Conservation (phyloP, 352 stramenopile species). For the Pythium sukuiense region DNA sequence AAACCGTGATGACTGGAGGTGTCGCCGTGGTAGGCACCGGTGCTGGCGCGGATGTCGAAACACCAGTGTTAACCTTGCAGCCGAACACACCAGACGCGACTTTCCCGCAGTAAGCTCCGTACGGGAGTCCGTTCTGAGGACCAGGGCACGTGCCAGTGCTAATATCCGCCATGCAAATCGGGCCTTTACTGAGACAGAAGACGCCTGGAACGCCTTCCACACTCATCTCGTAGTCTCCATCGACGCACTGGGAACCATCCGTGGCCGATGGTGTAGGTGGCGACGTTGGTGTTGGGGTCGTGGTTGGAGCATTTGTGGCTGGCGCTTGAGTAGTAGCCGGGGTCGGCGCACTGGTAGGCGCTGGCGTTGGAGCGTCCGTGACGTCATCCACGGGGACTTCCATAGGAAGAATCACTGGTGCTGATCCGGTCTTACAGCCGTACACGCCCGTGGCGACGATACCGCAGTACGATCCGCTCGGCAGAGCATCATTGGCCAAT, state of each 20-base stretch:
- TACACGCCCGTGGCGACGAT: slow-evolving; percentile 11
- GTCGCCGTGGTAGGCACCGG: not conserved
- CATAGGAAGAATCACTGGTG: not conserved
- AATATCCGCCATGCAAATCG: slow-evolving; percentile 12
- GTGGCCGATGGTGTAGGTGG: not conserved
- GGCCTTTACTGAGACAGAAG: slow-evolving; percentile 18
- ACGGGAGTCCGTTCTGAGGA: slow-evolving; percentile 12
- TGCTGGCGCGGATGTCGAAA: not conserved
- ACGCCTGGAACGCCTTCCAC: slow-evolving; percentile 13
- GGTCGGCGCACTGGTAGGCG: not conserved
- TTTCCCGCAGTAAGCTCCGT: slow-evolving; percentile 17
- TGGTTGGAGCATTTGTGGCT: not conserved
- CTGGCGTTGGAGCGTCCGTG: not conserved
- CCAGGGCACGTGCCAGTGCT: slow-evolving; percentile 17
- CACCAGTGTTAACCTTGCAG: slow-evolving; percentile 12
- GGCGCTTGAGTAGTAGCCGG: not conserved
- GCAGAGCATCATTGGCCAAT: not conserved
- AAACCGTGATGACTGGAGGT: not conserved
- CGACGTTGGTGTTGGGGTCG: not conserved
- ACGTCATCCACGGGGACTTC: not conserved
- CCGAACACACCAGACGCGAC: slow-evolving; percentile 20
- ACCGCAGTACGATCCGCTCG: slow-evolving; percentile 8
- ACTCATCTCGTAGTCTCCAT: slow-evolving; percentile 10
- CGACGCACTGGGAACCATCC: slow-evolving; percentile 4
- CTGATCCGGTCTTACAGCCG: slow-evolving; percentile 12